A percentile compares a stretch with the other conserved stretches of the same genome.
Conservation (phyloP, 306 rosid genomes). For the Fragaria iinumae region DNA sequence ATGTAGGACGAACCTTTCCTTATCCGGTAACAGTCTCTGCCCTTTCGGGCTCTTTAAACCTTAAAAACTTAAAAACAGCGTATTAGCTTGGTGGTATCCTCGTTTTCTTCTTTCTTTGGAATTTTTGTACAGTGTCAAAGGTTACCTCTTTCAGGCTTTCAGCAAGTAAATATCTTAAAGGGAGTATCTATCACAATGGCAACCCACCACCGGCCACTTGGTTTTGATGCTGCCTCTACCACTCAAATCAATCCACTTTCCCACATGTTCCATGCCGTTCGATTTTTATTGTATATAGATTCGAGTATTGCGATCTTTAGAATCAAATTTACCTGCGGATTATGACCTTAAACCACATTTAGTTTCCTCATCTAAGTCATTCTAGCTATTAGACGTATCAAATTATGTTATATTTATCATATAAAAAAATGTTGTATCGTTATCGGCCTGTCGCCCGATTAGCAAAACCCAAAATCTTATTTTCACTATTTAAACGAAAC, state of each 20-base stretch:
- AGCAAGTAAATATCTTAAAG: neutral
- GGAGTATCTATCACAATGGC: neutral
- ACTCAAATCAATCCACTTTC: neutral
- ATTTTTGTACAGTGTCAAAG: neutral
- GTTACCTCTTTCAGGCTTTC: neutral
- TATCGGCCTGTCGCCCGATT: fast-evolving
- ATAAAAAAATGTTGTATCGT: no score
- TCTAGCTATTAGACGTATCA: neutral
- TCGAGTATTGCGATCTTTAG: neutral
- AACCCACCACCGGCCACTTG: neutral
- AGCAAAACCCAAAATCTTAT: no score
- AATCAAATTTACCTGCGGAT: neutral
- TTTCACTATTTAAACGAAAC: no score
- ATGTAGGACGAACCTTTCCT: slow-evolving; percentile 24
- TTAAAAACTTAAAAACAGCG: neutral
- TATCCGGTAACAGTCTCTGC: slow-evolving; percentile 15
- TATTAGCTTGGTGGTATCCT: neutral
- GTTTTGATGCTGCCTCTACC: neutral
- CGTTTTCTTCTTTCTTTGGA: neutral
- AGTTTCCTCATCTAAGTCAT: neutral
- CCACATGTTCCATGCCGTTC: neutral
- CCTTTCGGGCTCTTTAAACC: neutral
- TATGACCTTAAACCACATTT: neutral
- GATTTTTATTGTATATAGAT: neutral
- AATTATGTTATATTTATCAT: no score